phyloP scores from a whole-genome alignment of 257 asterid species.

The Coffea canephora region DNA sequence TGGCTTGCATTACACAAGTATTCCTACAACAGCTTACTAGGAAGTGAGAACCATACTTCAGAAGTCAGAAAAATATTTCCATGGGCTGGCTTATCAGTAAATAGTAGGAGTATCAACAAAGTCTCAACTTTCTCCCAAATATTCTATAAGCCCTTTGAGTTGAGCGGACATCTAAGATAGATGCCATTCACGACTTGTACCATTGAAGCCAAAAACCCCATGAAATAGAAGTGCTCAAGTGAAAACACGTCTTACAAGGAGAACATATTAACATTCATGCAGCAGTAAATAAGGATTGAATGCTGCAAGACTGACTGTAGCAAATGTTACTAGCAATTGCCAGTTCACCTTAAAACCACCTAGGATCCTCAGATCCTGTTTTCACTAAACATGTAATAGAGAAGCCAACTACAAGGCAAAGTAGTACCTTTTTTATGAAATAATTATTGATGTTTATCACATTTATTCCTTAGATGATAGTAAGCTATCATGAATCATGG shows the following conservation, averaged over 20 bases:
- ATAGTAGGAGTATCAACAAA: background rate
- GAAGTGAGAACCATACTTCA: background rate
- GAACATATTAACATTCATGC: background rate
- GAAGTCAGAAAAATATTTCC: background rate
- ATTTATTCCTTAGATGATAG: no score
- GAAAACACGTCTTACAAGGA: background rate
- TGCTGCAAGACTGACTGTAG: background rate
- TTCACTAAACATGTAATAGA: background rate
- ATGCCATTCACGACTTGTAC: background rate
- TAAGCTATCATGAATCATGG: no score
- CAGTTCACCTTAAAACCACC: background rate
- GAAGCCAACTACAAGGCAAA: background rate
- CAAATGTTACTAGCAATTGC: background rate
- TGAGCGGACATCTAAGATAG: background rate
- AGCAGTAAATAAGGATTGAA: background rate
- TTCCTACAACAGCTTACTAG: background rate
- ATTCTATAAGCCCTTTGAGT: background rate
- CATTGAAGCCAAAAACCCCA: background rate
- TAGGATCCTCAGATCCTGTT: conserved; percentile 11
- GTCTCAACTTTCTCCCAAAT: background rate
- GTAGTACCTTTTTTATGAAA: background rate
- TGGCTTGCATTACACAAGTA: background rate
- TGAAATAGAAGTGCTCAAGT: background rate
- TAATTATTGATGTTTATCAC: no score
- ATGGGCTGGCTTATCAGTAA: background rate